A percentile compares a stretch with the other conserved stretches of the same genome.
Conservation (phyloP, 2,329 filamentous ascomycete genomes). For the Aspergillus clavatus region DNA sequence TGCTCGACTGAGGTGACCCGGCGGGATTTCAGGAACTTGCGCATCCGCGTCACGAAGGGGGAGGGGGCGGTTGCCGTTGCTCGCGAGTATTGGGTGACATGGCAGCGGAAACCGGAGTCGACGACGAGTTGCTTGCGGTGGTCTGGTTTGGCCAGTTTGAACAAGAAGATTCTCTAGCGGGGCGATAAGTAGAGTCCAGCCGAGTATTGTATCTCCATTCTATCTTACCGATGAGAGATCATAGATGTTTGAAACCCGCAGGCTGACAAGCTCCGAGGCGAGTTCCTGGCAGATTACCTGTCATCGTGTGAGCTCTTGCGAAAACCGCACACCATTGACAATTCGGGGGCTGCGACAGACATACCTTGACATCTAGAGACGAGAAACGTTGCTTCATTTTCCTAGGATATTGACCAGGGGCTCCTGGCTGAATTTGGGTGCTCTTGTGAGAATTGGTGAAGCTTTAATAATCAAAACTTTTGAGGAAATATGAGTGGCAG, state of each 20-base stretch:
- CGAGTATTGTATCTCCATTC: constrained; percentile 2
- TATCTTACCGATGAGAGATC: constrained; percentile 70
- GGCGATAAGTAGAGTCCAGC: not conserved
- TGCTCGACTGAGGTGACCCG: constrained; percentile 76
- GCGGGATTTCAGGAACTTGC: constrained; percentile 83
- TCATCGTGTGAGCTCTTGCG: constrained; percentile 3
- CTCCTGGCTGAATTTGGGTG: not conserved
- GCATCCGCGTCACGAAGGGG: constrained; percentile 74
- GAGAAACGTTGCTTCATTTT: constrained; percentile 58
- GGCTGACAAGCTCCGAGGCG: constrained; percentile 64
- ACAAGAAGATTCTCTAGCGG: constrained; percentile 74
- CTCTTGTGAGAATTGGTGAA: constrained; percentile 11
- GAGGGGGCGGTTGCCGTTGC: constrained; percentile 81
- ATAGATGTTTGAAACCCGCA: constrained; percentile 90
- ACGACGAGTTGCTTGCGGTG: constrained; percentile 85
- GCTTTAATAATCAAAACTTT: constrained; percentile 14
- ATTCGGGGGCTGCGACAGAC: not conserved
- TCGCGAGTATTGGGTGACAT: constrained; percentile 85
- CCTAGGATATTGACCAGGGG: constrained; percentile 10
- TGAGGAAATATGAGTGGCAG: constrained; percentile 3
- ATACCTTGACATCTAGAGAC: constrained; percentile 54
- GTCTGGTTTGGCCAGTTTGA: constrained; percentile 91
- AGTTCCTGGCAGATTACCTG: constrained; percentile 95
- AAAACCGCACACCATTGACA: not conserved
- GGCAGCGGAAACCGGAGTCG: constrained; percentile 93